Evolutionary conservation across 140 eudicot genomes (phyloP), one percentile per base, ranked within the genome.

Genomic region (Cichorium intybus): DNA sequence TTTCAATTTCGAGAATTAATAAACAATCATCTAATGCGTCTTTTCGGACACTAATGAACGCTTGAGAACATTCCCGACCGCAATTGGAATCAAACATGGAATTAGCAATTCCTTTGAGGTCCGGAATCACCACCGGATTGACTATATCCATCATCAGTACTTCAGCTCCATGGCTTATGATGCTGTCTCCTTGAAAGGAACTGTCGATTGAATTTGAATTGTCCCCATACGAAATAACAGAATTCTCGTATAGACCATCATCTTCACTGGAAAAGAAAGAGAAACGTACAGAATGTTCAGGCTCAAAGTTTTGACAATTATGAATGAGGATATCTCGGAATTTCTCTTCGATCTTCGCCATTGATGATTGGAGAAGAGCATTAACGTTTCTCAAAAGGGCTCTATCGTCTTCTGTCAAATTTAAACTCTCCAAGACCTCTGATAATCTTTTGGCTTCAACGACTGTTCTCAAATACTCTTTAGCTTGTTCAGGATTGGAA

Each of bases 1-100:
- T 89, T 74, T 92, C 95, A 7, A 88, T 83, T 64, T 81, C 96
- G 47, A 92, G 98, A 29, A 79, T 82, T 49, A 66, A 81, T 28
- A 92, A 87, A 64, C 87, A 88, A 46, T 86, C 96, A 39, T 85
- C 95, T 11, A 92, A 56, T 0, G 96, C 96, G 29, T 91, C 96
- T 77, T 83, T 91, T 24, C 84, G 81, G 18, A 77, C 85, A 56
- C 71, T 81, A 2, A 87, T 76, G 53, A 74, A 91, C 8, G 86
- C 91, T 46, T 82, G 90, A 41, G 90, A 77, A 64, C 96, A 90
- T 55, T 90, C 97, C 20, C 75, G 75, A 3, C 85, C 97, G 34
- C 87, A 90, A 58, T 69, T 77, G 24, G 90, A 82, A 53, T 78
- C 88, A 72, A 87, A 80, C 97, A 91, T 91, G 56, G 87, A 22